phyloP scores from a whole-genome alignment of 1,284 basidiomycete species.

The Cryptococcus amylolentus region DNA sequence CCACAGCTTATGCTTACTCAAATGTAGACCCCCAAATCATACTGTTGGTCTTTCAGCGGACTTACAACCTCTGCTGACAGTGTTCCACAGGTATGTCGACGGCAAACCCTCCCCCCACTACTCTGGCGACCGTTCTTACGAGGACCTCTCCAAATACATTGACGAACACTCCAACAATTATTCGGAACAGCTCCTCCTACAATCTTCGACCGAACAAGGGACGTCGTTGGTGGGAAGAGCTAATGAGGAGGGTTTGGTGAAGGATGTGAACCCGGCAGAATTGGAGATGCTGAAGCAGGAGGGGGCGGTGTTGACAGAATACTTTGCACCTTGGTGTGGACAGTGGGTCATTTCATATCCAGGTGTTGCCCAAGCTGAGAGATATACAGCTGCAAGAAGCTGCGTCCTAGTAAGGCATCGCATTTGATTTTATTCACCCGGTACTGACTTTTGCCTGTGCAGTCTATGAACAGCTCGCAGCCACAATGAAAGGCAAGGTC shows the following conservation, averaged over 20 bases:
- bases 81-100: conserved; percentile 52
- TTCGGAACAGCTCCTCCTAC: conserved; percentile 22
- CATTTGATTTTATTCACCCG: neutral
- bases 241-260: conserved; percentile 65
- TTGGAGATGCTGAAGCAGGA: conserved; percentile 57
- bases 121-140: conserved; percentile 55
- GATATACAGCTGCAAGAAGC: conserved; percentile 65
- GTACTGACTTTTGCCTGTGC: conserved; percentile 2
- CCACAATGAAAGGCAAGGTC: conserved; percentile 62
- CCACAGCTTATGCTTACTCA: neutral
- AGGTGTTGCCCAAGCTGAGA: conserved; percentile 1
- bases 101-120: conserved; percentile 64
- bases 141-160: conserved; percentile 57
- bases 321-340: conserved; percentile 88
- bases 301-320: conserved; percentile 79
- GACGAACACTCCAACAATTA: conserved; percentile 48
- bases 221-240: conserved; percentile 16
- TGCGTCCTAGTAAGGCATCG: conserved; percentile 60
- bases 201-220: conserved; percentile 21
- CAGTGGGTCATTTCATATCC: conserved; percentile 53
- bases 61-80: neutral
- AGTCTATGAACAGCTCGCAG: conserved; percentile 69
- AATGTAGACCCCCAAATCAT: conserved; percentile 66
- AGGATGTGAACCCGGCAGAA: conserved; percentile 55
- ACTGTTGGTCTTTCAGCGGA: conserved; percentile 54